Percentiles rank a stretch among this genome's conserved stretches.
Conservation (phyloP, 768 basidiomycete genomes). For the Neoboletus magnificus region DNA sequence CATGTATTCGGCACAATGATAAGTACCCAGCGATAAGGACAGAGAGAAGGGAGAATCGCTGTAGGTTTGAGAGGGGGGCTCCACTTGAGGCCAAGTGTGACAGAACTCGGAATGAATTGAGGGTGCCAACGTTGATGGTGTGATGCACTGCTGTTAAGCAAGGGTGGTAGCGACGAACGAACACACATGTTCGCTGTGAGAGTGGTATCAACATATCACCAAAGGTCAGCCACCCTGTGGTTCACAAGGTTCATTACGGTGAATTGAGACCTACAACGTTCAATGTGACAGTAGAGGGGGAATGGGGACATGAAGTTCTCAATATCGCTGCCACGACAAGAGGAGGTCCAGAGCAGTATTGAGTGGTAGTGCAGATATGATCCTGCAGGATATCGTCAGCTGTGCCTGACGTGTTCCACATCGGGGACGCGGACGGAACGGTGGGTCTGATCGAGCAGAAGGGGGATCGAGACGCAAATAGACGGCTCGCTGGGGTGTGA, state of each 20-base stretch:
- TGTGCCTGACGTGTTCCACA: neutral
- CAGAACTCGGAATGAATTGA: neutral
- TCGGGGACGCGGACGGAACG: neutral
- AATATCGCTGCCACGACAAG: neutral
- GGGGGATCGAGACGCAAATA: neutral
- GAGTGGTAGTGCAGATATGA: neutral
- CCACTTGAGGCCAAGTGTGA: neutral
- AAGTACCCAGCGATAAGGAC: neutral
- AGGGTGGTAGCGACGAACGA: neutral
- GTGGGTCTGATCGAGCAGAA: neutral
- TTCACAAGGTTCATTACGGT: neutral
- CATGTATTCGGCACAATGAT: neutral
- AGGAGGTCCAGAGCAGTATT: neutral
- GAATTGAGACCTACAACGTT: neutral
- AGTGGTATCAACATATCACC: neutral
- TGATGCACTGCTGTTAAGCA: neutral
- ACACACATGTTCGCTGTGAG: neutral
- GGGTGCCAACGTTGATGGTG: neutral
- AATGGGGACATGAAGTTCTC: neutral
- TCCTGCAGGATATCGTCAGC: neutral
- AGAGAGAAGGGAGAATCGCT: too few species aligned
- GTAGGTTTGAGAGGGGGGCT: too few species aligned
- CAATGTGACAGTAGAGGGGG: conserved; percentile 1
- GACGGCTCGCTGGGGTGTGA: neutral
- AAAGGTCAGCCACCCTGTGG: neutral